Percentiles rank a stretch among this genome's conserved stretches.
Evolutionary conservation across 2,329 filamentous ascomycete genomes (phyloP).

Genomic region (Monosporascus sp.): DNA sequence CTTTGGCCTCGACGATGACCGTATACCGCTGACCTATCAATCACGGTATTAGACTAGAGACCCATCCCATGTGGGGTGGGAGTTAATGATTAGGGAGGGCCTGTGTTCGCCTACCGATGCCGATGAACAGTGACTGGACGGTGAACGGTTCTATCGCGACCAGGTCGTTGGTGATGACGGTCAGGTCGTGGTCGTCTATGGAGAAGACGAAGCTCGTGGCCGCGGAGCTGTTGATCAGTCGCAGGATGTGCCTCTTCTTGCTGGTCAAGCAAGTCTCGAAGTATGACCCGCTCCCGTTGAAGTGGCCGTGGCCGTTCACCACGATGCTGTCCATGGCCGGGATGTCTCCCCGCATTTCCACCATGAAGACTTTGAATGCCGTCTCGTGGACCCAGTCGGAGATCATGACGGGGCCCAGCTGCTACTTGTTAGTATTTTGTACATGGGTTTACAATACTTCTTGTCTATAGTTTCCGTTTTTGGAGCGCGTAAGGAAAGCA

Average conservation of each 20-base stretch:
- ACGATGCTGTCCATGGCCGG: constrained; percentile 24
- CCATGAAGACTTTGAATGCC: constrained; percentile 13
- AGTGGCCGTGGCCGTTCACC: constrained; percentile 29
- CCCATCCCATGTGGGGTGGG: too few relatives aligned
- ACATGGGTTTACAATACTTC: too few relatives aligned
- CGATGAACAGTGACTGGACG: constrained; percentile 39
- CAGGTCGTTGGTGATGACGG: constrained; percentile 43
- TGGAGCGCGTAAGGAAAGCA: background rate
- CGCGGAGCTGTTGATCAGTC: constrained; percentile 40
- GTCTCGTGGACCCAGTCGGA: constrained; percentile 41
- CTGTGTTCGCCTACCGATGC: constrained; percentile 28
- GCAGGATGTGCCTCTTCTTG: constrained; percentile 36
- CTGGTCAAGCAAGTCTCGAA: constrained; percentile 23
- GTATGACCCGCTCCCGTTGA: constrained; percentile 16
- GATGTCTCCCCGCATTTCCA: constrained; percentile 6
- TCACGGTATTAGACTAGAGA: constrained; percentile 13
- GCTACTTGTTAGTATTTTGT: background rate
- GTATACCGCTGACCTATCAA: constrained; percentile 29
- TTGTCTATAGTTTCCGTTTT: background rate
- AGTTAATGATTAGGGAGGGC: constrained; percentile 18
- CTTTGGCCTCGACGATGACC: constrained; percentile 16
- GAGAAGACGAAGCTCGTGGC: constrained; percentile 37
- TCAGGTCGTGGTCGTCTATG: constrained; percentile 44
- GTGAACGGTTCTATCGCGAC: constrained; percentile 44
- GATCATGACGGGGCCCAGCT: constrained; percentile 38